Percentiles rank a stretch among this genome's conserved stretches.
phyloP scores from a whole-genome alignment of 2,329 filamentous ascomycete species.

The Fulvia fulva region DNA sequence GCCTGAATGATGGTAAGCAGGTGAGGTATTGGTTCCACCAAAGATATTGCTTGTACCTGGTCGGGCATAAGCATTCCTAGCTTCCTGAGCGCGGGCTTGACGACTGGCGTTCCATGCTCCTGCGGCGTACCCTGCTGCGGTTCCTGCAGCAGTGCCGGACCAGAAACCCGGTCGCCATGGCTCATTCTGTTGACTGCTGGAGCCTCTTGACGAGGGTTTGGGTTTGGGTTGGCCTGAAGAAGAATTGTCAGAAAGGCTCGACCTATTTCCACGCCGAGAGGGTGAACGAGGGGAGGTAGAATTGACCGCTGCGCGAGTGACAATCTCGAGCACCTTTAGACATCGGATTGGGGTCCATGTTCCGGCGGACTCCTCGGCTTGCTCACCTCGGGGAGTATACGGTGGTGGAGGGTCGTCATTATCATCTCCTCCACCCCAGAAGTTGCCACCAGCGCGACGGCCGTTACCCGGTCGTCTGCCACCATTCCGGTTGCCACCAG shows the following conservation, averaged over 20 bases:
- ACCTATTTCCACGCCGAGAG: slow-evolving; percentile 1
- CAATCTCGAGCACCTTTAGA: background rate
- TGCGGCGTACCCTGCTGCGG: slow-evolving; percentile 44
- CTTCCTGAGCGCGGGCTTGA: slow-evolving; percentile 27
- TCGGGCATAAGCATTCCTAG: slow-evolving; percentile 29
- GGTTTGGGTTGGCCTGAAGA: background rate
- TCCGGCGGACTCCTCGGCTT: slow-evolving; percentile 4
- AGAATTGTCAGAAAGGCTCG: background rate
- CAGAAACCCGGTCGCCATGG: slow-evolving; percentile 72
- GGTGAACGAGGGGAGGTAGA: background rate
- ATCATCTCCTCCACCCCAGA: slow-evolving; percentile 36
- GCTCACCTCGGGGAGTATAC: slow-evolving; percentile 35
- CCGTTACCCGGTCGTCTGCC: slow-evolving; percentile 9
- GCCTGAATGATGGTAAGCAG: slow-evolving; percentile 2
- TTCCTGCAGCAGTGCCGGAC: slow-evolving; percentile 64
- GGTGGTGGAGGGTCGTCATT: slow-evolving; percentile 53
- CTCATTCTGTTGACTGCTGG: slow-evolving; percentile 28
- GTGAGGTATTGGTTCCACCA: slow-evolving; percentile 16
- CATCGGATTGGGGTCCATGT: background rate
- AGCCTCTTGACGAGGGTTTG: slow-evolving; percentile 1
- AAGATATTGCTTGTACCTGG: slow-evolving; percentile 32
- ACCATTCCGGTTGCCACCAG: slow-evolving; percentile 1
- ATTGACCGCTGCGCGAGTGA: background rate
- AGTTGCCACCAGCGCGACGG: slow-evolving; percentile 40
- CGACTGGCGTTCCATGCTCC: slow-evolving; percentile 19